Base-by-base conservation (phyloP, 2,329 filamentous ascomycete species). In the Ceratocystis eucalypticola region DNA sequence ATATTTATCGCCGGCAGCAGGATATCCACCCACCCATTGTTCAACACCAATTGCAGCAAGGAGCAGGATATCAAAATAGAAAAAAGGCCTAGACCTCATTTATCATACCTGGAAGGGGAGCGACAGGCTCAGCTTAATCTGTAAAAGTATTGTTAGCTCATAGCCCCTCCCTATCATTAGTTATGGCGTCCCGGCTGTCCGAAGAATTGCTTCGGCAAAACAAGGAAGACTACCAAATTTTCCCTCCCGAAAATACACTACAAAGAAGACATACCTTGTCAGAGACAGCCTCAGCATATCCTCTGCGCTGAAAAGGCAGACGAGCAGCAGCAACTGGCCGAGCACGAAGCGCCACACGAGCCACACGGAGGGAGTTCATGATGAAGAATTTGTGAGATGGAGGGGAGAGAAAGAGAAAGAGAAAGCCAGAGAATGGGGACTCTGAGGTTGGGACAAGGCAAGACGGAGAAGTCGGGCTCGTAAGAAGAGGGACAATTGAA, bases 61-160 rank as follows among this genome's bases (percentile, higher is more conserved):
- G 17, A 17, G 53, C 22, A 57, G 12, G 53, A 30, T 22, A 20
- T 20, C n/a, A 50, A 50, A 8, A 20, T 8, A 62, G 15, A 57
- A 57, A 33, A 65, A 59, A 48, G 20, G 5, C 7, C 45, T 28
- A 20, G 41, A 1, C 22, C 41, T 44, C 33, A 46, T 44, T 55
- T 25, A 33, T 75, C 89, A 80, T 91, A 97, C 94, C 91, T 96
- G 89, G 82, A 97, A 93, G 81, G 94, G 94, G 74, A 99, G 89
- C 77, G 89, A 86, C 82, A 99, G 84, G 83, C 91, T 96, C 82
- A 99, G 87, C 87, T 96, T 95, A 84, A 99, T 96, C 85, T 87
- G 72, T 68, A 57, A 33, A 33, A 62, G 48, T 67, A 63, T 65
- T 67, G 70, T 75, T 71, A 74, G 73, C 70, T 69, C 65, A 66